A percentile compares a stretch with the other conserved stretches of the same genome.
Conservation (phyloP, 352 stramenopile species). For the Globisporangium lucens region DNA sequence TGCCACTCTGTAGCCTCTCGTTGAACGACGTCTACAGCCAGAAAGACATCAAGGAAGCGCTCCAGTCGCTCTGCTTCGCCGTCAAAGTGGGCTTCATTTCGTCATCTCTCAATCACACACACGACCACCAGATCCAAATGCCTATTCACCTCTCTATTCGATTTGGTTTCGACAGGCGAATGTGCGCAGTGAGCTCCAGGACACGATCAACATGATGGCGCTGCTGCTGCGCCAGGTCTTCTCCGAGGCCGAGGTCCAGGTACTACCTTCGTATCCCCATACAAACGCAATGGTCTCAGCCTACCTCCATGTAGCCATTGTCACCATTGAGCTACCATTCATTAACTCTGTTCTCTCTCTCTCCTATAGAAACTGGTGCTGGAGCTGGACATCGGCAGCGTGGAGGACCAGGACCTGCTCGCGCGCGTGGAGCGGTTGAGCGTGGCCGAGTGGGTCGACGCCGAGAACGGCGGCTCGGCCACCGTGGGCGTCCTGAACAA, state of each 20-base stretch:
- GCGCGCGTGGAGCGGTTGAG: slow-evolving; percentile 74
- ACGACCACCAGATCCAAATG: not conserved
- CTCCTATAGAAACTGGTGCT: slow-evolving; percentile 47
- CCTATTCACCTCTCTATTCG: not conserved
- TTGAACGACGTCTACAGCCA: slow-evolving; percentile 82
- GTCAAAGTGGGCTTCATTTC: slow-evolving; percentile 45
- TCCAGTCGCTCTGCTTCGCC: slow-evolving; percentile 75
- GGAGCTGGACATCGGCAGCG: slow-evolving; percentile 67
- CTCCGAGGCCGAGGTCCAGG: slow-evolving; percentile 58
- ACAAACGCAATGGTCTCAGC: not conserved
- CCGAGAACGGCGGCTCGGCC: slow-evolving; percentile 29
- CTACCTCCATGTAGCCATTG: not conserved
- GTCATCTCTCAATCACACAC: not conserved
- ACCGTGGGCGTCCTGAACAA: slow-evolving; percentile 20
- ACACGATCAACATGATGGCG: slow-evolving; percentile 88
- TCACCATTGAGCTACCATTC: not conserved
- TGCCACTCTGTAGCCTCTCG: slow-evolving; percentile 36
- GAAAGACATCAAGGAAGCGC: slow-evolving; percentile 73
- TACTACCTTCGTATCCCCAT: slow-evolving; percentile 17
- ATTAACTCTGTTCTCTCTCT: not conserved
- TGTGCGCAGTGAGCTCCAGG: slow-evolving; percentile 71
- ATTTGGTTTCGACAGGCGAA: slow-evolving; percentile 38
- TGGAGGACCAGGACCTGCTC: slow-evolving; percentile 72
- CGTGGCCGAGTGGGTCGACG: slow-evolving; percentile 65
- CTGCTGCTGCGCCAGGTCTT: slow-evolving; percentile 81